phyloP scores from a whole-genome alignment of 441 rosid genomes.

The Metrosideros polymorpha region DNA sequence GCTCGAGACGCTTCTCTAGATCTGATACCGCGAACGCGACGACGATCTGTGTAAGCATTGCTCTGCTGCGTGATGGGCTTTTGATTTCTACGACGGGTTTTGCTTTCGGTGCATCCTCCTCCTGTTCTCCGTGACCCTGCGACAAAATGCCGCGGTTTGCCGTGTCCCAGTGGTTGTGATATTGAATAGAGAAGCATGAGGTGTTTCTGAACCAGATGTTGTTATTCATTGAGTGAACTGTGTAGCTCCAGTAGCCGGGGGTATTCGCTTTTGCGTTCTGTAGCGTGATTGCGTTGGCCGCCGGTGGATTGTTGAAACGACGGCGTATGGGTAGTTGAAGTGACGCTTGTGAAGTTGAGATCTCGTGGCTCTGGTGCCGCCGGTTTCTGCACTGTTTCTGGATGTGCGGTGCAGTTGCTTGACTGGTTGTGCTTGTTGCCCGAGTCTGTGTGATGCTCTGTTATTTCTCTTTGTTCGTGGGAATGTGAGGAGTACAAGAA shows the following conservation, averaged over 20 bases:
- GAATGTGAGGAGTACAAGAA: not conserved
- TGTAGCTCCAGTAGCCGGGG: not conserved
- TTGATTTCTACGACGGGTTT: slow-evolving; percentile 2
- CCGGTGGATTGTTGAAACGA: not conserved
- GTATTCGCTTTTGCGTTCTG: not conserved
- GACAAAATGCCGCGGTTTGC: not conserved
- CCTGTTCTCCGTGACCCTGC: not conserved
- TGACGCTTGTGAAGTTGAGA: slow-evolving; percentile 1
- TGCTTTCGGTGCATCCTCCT: not conserved
- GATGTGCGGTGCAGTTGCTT: not conserved
- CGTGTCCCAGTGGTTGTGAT: not conserved
- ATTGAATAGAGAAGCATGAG: not conserved
- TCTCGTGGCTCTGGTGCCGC: not conserved
- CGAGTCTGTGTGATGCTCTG: not conserved
- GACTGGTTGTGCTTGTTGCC: not conserved
- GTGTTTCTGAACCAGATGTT: not conserved
- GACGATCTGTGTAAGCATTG: slow-evolving; percentile 24
- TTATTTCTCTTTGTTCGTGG: not conserved
- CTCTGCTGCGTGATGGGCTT: not conserved
- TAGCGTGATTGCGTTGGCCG: not conserved
- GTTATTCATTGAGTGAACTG: not conserved
- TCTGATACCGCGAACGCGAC: slow-evolving; percentile 24
- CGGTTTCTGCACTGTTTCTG: not conserved
- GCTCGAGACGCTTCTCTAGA: slow-evolving; percentile 16
- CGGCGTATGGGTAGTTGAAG: not conserved